phyloP scores from a whole-genome alignment of 2,329 filamentous ascomycete genomes.

The Arthrobotrys sinensis region DNA sequence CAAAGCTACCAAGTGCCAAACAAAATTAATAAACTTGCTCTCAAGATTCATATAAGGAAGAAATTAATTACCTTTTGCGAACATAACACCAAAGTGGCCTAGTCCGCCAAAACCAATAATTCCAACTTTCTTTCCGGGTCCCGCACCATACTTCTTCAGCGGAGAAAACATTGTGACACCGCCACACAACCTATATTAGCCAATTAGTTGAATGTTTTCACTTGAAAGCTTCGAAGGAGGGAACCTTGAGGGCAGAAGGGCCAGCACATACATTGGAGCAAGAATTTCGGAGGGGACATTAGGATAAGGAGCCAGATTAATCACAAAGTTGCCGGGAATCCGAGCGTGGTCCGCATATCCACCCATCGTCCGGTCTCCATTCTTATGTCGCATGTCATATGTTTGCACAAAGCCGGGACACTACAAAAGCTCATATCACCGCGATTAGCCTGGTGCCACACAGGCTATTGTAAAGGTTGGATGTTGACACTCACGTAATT shows the following conservation, averaged over 20 bases:
- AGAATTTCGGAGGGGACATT: constrained; percentile 70
- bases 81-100: constrained; percentile 67
- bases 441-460: neutral
- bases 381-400: constrained; percentile 74
- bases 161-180: constrained; percentile 82
- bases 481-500: constrained; percentile 22
- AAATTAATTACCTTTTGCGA: constrained; percentile 46
- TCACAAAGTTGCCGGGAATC: constrained; percentile 66
- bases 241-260: constrained; percentile 67
- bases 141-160: constrained; percentile 76
- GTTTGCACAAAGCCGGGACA: constrained; percentile 71
- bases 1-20: constrained; percentile 76
- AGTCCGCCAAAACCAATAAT: constrained; percentile 81
- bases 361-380: constrained; percentile 78
- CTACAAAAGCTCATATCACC: constrained; percentile 5
- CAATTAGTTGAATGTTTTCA: constrained; percentile 70
- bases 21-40: constrained; percentile 75
- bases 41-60: neutral
- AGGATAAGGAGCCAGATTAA: constrained; percentile 72
- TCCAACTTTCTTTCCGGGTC: constrained; percentile 79
- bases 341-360: constrained; percentile 69
- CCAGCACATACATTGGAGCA: constrained; percentile 64
- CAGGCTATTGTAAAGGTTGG: neutral
- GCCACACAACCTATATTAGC: constrained; percentile 76
- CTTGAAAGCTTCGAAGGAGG: neutral